phyloP scores from a whole-genome alignment of 441 rosid species.

The Geranium incanum region DNA sequence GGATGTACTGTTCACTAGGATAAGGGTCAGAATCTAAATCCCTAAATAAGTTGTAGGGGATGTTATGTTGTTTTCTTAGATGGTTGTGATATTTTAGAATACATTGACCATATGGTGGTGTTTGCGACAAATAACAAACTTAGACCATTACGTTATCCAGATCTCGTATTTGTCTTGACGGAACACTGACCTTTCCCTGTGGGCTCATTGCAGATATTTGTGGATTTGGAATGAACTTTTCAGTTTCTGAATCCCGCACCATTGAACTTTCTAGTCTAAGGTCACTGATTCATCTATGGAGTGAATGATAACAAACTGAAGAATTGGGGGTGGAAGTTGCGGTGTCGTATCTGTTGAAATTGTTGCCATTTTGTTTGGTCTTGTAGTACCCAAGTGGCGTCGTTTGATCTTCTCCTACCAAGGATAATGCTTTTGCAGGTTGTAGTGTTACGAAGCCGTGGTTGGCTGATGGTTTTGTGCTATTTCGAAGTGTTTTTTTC shows the following conservation, averaged over 20 bases:
- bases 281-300: neutral
- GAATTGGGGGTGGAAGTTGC: too few species aligned
- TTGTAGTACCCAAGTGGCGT: too few species aligned
- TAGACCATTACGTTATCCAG: neutral
- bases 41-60: neutral
- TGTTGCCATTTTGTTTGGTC: too few species aligned
- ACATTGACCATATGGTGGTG: neutral
- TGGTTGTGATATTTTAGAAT: neutral
- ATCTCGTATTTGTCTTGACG: neutral
- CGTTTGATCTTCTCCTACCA: too few species aligned
- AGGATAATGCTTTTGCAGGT: too few species aligned
- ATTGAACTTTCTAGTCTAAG: neutral
- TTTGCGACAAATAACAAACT: neutral
- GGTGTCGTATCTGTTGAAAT: too few species aligned
- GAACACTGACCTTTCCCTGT: slow-evolving; percentile 3
- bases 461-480: too few species aligned
- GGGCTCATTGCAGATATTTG: slow-evolving; percentile 44
- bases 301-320: neutral
- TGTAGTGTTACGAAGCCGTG: too few species aligned
- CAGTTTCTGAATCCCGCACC: slow-evolving; percentile 11
- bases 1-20: neutral
- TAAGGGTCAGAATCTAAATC: neutral
- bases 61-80: neutral
- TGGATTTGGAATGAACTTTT: slow-evolving; percentile 38
- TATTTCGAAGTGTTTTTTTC: too few species aligned